phyloP scores from a whole-genome alignment of 805 yeast genomes.

The Ogataea thermomethanolica region DNA sequence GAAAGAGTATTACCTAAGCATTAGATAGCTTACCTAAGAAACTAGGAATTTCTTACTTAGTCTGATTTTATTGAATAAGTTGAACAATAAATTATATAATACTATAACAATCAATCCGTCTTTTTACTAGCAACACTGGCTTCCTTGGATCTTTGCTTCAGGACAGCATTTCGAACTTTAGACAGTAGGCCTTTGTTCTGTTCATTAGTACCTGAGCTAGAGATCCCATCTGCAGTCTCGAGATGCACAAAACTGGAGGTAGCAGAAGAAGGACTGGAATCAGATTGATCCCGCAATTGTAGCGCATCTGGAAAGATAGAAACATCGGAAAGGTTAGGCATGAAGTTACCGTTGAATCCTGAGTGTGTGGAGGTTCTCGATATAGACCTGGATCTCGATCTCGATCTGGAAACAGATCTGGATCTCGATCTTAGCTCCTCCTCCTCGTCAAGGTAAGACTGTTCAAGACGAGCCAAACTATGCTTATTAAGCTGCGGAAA shows the following conservation, averaged over 20 bases:
- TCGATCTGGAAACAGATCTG: constrained; percentile 2
- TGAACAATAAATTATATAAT: not conserved
- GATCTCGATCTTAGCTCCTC: constrained; percentile 10
- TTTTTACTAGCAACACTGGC: constrained; percentile 3
- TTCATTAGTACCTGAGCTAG: constrained; percentile 6
- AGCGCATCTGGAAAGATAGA: constrained; percentile 34
- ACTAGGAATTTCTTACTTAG: too few relatives aligned
- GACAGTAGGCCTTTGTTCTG: constrained; percentile 1
- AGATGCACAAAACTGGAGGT: constrained; percentile 17
- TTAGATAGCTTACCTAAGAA: too few relatives aligned
- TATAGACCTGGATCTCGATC: constrained; percentile 16
- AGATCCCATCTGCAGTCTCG: constrained; percentile 7
- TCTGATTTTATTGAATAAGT: too few relatives aligned
- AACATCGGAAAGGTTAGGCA: constrained; percentile 31
- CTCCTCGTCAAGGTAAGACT: constrained; percentile 24
- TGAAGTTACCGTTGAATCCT: constrained; percentile 24
- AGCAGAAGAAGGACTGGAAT: constrained; percentile 5
- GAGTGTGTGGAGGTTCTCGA: constrained; percentile 25
- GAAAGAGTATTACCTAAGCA: too few relatives aligned
- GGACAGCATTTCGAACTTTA: constrained; percentile 25
- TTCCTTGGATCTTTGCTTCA: constrained; percentile 22
- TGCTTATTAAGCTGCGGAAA: constrained; percentile 65
- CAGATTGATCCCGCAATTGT: constrained; percentile 18
- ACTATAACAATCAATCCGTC: not conserved
- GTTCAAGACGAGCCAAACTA: constrained; percentile 19